Percentiles rank a stretch among this genome's conserved stretches.
Evolutionary conservation across 2,329 filamentous ascomycete genomes (phyloP).

Genomic region (Aspergillus sp.): DNA sequence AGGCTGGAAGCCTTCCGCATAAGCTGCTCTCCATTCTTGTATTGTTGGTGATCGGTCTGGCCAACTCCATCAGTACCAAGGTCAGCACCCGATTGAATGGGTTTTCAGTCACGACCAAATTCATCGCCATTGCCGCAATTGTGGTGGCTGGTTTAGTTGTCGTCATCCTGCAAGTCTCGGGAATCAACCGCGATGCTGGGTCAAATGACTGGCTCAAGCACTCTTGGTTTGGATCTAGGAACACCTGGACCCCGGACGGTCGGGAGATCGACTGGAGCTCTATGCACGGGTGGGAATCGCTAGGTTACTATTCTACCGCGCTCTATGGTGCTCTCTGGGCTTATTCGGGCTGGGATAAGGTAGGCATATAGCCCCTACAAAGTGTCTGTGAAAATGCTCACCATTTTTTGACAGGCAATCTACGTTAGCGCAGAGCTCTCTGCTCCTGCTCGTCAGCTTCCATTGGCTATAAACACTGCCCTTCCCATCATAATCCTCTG

Average conservation of each 20-base stretch:
- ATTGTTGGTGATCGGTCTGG: slow-evolving; percentile 11
- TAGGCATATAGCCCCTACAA: not conserved
- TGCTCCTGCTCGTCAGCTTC: slow-evolving; percentile 19
- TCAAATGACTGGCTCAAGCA: slow-evolving; percentile 18
- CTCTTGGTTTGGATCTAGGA: slow-evolving; percentile 18
- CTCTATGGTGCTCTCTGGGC: slow-evolving; percentile 22
- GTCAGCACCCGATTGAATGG: slow-evolving; percentile 17
- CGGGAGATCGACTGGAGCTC: slow-evolving; percentile 17
- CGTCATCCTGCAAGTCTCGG: slow-evolving; percentile 10
- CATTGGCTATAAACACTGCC: slow-evolving; percentile 20
- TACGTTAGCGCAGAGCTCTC: slow-evolving; percentile 21
- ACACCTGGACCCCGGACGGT: slow-evolving; percentile 19
- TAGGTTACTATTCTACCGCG: slow-evolving; percentile 20
- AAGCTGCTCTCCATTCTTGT: slow-evolving; percentile 19
- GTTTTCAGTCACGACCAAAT: slow-evolving; percentile 20
- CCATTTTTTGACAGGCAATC: slow-evolving; percentile 10
- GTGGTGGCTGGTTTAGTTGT: slow-evolving; percentile 15
- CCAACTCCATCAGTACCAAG: slow-evolving; percentile 22
- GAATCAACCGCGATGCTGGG: not conserved
- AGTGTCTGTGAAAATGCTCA: not conserved
- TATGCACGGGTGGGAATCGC: slow-evolving; percentile 16
- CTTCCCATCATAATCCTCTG: slow-evolving; percentile 18
- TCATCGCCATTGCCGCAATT: slow-evolving; percentile 13
- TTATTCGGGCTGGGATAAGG: slow-evolving; percentile 24
- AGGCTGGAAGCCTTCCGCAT: slow-evolving; percentile 10